Evolutionary conservation across 345 rosid species (phyloP), one percentile per base, ranked within the genome.

Genomic region (Dipteronia dyeriana): DNA sequence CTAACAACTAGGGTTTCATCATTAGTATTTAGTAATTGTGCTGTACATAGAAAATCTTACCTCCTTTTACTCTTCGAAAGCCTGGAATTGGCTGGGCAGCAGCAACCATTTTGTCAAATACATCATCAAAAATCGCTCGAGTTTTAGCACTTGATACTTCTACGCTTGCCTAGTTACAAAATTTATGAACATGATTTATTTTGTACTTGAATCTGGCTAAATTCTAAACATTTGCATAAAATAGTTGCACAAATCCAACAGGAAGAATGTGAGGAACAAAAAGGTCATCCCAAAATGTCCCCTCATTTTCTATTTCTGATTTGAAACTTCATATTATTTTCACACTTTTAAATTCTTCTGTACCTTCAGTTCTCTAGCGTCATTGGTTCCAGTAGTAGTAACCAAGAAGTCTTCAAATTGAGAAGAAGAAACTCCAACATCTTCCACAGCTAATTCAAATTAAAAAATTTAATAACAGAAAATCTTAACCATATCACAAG

Each of bases 41-140:
- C 17, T n/a, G 47, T 1, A 47, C 25, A 57, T 26, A 16, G 63
- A 54, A 78, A 22, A 43, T 60, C 39, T 41, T 84, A 91, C 99
- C 99, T 88, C 99, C 99, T 85, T 95, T 93, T 68, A 82, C 96
- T 86, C 96, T 87, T 71, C 99, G 91, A 78, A 95, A 95, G 25
- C 99, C 98, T 0, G 98, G 99, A 70, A 93, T 95, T 71, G 99
- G 99, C 87, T 95, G 99, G 25, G 98, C 98, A 26, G 90, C 99
- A 73, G 92, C 97, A 34, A 93, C 98, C 96, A 95, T 91, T 88
- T 86, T 91, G 69, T 88, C 84, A 68, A 95, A 95, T n/a, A 90
- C 94, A 59, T 79, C 51, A 76, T 91, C 81, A 56, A 88, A 95
- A 39, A 84, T 83, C 53, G 86, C 88, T 83, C 84, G 86, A 68